Evolutionary conservation across 179 eudicot species (phyloP).

Genomic region (Pouteria campechiana): DNA sequence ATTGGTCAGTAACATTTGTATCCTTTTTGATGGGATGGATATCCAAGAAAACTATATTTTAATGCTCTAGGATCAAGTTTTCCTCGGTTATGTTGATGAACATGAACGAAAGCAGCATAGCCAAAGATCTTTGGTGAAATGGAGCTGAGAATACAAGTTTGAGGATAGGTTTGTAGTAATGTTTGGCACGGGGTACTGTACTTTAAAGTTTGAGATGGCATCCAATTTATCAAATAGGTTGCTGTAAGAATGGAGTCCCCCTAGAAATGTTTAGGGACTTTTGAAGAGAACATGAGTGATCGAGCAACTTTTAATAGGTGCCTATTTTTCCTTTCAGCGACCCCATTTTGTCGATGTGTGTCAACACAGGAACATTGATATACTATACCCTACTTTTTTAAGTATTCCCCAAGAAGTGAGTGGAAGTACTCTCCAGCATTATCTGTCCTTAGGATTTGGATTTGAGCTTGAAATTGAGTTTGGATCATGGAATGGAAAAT

Average conservation of each 20-base stretch:
- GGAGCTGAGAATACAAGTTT: background rate
- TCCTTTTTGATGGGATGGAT: too few relatives aligned
- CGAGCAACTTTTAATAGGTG: background rate
- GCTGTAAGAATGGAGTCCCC: background rate
- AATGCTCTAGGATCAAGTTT: background rate
- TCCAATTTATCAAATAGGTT: background rate
- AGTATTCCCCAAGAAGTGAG: background rate
- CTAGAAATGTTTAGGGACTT: background rate
- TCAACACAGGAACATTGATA: background rate
- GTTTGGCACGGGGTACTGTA: background rate
- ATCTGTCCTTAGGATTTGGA: background rate
- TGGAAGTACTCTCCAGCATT: background rate
- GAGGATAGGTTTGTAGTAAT: background rate
- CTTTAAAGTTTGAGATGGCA: background rate
- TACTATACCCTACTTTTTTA: background rate
- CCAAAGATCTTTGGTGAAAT: background rate
- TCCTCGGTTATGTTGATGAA: background rate
- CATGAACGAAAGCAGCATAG: background rate
- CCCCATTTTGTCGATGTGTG: background rate
- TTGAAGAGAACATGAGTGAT: background rate
- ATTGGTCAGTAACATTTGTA: background rate
- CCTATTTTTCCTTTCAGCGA: background rate
- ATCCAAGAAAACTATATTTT: background rate
- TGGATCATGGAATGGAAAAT: too few relatives aligned
- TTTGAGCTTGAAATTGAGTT: too few relatives aligned